Percentiles rank a stretch among this genome's conserved stretches.
Evolutionary conservation across 2,329 filamentous ascomycete genomes (phyloP).

Genomic region (Ceratocystis lukuohia): DNA sequence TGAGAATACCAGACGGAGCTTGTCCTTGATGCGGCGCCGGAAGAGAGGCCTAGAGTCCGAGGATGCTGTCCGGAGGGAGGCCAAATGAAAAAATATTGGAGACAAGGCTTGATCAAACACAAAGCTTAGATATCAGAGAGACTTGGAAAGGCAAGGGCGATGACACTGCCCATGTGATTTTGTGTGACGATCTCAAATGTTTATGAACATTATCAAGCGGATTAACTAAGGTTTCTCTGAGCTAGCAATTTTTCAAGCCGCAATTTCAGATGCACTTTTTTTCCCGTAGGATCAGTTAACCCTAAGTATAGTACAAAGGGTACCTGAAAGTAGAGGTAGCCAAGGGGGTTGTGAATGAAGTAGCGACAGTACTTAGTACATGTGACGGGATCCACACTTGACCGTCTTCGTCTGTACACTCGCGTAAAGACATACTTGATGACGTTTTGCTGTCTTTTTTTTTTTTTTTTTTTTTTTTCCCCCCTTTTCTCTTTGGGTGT

Average conservation of each 20-base stretch:
- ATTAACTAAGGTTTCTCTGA: not conserved
- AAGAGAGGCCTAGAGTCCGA: not conserved
- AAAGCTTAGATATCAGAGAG: not conserved
- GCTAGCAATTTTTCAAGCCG: not conserved
- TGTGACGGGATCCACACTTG: slow-evolving; percentile 2
- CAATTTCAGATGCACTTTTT: not conserved
- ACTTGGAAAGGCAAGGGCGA: not conserved
- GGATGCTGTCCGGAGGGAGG: not conserved
- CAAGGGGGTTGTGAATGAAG: not conserved
- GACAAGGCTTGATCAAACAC: not conserved
- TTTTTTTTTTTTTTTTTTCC: not conserved
- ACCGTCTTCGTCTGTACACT: not conserved
- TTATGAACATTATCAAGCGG: not conserved
- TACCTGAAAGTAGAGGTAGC: not conserved
- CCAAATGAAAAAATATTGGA: not conserved
- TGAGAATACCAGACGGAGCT: not conserved
- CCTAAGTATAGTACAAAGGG: not conserved
- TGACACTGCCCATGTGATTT: not conserved
- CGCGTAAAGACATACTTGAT: not conserved
- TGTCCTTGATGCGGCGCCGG: slow-evolving; percentile 9
- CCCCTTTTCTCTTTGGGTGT: too few species aligned
- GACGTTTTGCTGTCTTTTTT: not conserved
- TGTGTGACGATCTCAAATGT: not conserved
- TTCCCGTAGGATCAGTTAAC: not conserved
- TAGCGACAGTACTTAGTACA: not conserved